Conservation (phyloP, 345 rosid genomes). For the Carallia brachiata region DNA sequence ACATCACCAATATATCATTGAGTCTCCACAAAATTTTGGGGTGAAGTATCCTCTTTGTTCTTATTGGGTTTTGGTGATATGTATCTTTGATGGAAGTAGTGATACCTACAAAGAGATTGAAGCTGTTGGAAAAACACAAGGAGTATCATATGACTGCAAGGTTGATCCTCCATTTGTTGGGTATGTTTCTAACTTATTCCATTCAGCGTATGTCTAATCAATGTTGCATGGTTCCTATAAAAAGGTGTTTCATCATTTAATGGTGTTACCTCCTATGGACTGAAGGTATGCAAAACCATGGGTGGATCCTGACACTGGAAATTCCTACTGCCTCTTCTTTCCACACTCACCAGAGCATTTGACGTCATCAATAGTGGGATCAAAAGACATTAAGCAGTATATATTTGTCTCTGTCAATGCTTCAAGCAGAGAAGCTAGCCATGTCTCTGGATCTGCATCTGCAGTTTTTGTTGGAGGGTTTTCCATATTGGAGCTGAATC, state of each 20-base stretch:
- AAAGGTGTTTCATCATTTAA: background rate
- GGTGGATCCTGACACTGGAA: slow-evolving; percentile 55
- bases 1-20: too few relatives aligned
- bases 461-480: slow-evolving; percentile 89
- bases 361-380: slow-evolving; percentile 49
- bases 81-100: slow-evolving; percentile 37
- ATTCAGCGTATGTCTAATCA: slow-evolving; percentile 6
- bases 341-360: slow-evolving; percentile 91
- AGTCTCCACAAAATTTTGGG: too few relatives aligned
- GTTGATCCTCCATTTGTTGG: slow-evolving; percentile 82
- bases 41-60: too few relatives aligned
- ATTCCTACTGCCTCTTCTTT: slow-evolving; percentile 70
- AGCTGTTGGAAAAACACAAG: slow-evolving; percentile 36
- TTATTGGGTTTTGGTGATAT: background rate
- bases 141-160: slow-evolving; percentile 50
- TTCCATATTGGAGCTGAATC: slow-evolving; percentile 57
- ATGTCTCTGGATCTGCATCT: slow-evolving; percentile 73
- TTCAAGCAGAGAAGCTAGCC: slow-evolving; percentile 49
- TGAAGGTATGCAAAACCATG: slow-evolving; percentile 83
- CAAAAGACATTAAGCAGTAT: slow-evolving; percentile 53
- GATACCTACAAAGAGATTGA: slow-evolving; percentile 30
- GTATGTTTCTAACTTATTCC: slow-evolving; percentile 41
- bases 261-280: slow-evolving; percentile 16
- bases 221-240: background rate
- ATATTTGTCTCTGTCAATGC: slow-evolving; percentile 58